phyloP scores from a whole-genome alignment of 2,329 filamentous ascomycete species.

The Fusarium illudens region DNA sequence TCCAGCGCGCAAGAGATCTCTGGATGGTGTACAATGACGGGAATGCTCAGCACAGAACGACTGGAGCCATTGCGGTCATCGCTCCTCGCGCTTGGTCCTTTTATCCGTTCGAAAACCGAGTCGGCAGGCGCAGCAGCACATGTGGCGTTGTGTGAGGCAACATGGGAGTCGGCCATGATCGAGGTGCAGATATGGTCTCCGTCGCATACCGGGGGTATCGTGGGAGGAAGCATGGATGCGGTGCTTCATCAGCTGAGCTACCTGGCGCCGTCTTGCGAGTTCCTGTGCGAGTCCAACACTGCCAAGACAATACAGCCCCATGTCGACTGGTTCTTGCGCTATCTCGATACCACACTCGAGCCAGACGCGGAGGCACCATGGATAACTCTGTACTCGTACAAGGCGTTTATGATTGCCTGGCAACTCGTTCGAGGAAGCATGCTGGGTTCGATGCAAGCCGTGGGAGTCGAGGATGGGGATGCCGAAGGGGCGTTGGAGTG shows the following conservation, averaged over 20 bases:
- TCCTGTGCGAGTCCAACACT: constrained; percentile 45
- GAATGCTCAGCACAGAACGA: constrained; percentile 51
- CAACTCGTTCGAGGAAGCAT: constrained; percentile 46
- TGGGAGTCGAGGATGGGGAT: constrained; percentile 11
- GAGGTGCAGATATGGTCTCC: constrained; percentile 54
- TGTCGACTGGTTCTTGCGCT: constrained; percentile 51
- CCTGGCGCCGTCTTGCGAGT: constrained; percentile 43
- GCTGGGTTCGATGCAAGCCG: constrained; percentile 42
- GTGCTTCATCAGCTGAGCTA: constrained; percentile 46
- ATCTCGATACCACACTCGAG: constrained; percentile 42
- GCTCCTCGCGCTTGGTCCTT: constrained; percentile 44
- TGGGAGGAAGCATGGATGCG: constrained; percentile 48
- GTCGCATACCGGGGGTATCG: constrained; percentile 50
- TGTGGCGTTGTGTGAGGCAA: constrained; percentile 44
- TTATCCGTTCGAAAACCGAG: constrained; percentile 14
- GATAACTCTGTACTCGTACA: constrained; percentile 51
- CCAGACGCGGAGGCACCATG: constrained; percentile 49
- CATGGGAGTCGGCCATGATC: constrained; percentile 54
- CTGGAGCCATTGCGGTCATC: constrained; percentile 48
- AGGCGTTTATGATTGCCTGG: constrained; percentile 53
- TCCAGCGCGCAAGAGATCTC: constrained; percentile 53
- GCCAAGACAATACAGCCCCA: constrained; percentile 47
- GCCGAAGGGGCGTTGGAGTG: not conserved
- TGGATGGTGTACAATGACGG: constrained; percentile 54
- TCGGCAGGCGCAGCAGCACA: constrained; percentile 1